Conservation (phyloP, 345 rosid species). For the Atalantia buxifolia region DNA sequence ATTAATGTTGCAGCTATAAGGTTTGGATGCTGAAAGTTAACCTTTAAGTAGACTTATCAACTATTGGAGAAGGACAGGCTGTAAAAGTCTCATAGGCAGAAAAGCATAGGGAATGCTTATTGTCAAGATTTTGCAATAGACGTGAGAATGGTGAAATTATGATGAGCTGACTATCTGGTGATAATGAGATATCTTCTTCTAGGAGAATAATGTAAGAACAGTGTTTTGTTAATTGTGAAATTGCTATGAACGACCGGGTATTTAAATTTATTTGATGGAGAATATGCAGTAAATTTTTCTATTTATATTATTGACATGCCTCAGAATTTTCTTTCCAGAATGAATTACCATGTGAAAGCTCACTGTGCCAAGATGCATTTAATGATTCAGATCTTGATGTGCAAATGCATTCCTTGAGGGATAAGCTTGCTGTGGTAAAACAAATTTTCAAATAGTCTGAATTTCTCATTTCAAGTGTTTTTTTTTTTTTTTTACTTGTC, state of each 20-base stretch:
- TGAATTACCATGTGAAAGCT: constrained; percentile 31
- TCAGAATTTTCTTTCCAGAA: constrained; percentile 24
- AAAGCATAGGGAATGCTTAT: neutral
- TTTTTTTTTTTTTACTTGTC: neutral
- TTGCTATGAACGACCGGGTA: neutral
- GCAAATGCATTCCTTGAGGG: constrained; percentile 60
- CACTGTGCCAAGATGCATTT: constrained; percentile 30
- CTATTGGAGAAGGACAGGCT: neutral
- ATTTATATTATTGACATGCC: neutral
- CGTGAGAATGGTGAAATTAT: neutral
- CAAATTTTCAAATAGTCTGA: neutral
- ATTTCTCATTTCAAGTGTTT: neutral
- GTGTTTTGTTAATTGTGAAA: neutral
- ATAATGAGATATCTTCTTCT: neutral
- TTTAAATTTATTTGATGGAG: neutral
- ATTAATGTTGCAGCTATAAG: neutral
- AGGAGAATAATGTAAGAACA: neutral
- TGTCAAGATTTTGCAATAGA: neutral
- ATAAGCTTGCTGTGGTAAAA: constrained; percentile 60
- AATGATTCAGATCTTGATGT: constrained; percentile 53
- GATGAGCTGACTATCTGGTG: neutral
- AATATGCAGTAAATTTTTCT: neutral
- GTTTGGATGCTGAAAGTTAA: neutral
- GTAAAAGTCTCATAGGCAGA: neutral
- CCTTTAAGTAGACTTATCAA: neutral